Evolutionary conservation across 257 asterid genomes (phyloP).

Genomic region (Eustoma russellianum): DNA sequence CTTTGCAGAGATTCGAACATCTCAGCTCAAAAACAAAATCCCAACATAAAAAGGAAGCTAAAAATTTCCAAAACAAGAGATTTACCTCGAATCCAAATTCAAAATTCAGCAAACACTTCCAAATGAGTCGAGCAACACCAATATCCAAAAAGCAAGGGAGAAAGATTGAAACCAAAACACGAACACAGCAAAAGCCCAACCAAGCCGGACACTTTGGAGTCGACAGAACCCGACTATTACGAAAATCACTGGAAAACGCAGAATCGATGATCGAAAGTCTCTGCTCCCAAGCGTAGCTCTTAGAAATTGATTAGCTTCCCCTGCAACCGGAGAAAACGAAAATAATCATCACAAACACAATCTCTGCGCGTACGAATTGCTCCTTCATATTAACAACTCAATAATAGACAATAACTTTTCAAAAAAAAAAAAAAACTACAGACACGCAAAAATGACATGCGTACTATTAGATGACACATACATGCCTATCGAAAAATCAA

Average conservation of each 20-base stretch:
- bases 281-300: slow-evolving; percentile 5
- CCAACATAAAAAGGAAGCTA: neutral
- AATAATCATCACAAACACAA: neutral
- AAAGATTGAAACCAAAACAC: neutral
- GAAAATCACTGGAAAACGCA: no score
- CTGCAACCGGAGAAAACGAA: slow-evolving; percentile 7
- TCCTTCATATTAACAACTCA: neutral
- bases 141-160: neutral
- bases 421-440: no score
- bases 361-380: neutral
- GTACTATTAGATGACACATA: no score
- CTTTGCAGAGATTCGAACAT: no score
- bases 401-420: no score
- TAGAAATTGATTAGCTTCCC: neutral
- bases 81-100: slow-evolving; percentile 3
- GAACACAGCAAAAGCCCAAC: neutral
- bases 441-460: neutral
- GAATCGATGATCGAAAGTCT: no score
- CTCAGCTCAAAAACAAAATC: neutral
- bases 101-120: slow-evolving; percentile 3
- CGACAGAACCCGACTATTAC: no score
- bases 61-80: neutral
- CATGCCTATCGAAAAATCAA: no score
- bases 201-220: slow-evolving; percentile 1
- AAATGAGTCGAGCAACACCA: neutral